Evolutionary conservation across 306 rosid species (phyloP).

Genomic region (Acmispon strigosus): DNA sequence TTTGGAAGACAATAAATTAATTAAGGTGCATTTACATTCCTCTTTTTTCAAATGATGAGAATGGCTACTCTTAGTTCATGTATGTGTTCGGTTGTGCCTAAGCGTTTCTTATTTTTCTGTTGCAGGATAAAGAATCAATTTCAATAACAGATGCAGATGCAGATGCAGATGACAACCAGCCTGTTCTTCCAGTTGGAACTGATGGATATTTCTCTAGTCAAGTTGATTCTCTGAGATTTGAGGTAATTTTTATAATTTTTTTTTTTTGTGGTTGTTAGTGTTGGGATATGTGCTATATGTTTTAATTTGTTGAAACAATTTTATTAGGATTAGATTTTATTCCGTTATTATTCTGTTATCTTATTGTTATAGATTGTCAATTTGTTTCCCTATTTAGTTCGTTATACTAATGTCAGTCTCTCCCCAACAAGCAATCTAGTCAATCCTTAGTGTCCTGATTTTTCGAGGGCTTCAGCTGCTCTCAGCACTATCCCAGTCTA

Average conservation of each 20-base stretch:
- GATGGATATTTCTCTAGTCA: constrained; percentile 28
- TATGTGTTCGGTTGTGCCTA: background rate
- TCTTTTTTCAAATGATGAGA: background rate
- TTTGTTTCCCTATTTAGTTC: too few species aligned
- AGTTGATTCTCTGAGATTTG: constrained; percentile 65
- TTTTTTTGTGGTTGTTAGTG: background rate
- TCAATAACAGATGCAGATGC: constrained; percentile 28
- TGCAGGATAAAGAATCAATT: constrained; percentile 37
- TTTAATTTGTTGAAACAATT: too few species aligned
- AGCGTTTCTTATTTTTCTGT: constrained; percentile 13
- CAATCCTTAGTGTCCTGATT: too few species aligned
- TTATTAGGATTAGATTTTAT: too few species aligned
- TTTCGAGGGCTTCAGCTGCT: too few species aligned
- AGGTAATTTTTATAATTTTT: constrained; percentile 38
- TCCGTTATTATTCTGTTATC: too few species aligned
- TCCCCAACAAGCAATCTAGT: too few species aligned
- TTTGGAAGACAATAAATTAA: constrained; percentile 20
- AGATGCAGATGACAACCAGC: constrained; percentile 31
- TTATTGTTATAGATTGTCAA: too few species aligned
- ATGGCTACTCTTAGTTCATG: constrained; percentile 8
- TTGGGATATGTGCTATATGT: too few species aligned
- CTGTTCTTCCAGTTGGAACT: constrained; percentile 32
- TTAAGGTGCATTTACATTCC: constrained; percentile 27
- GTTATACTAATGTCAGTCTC: too few species aligned
- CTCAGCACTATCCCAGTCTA: too few species aligned